Conservation (phyloP, 306 rosid genomes). For the Fragaria ananassa region DNA sequence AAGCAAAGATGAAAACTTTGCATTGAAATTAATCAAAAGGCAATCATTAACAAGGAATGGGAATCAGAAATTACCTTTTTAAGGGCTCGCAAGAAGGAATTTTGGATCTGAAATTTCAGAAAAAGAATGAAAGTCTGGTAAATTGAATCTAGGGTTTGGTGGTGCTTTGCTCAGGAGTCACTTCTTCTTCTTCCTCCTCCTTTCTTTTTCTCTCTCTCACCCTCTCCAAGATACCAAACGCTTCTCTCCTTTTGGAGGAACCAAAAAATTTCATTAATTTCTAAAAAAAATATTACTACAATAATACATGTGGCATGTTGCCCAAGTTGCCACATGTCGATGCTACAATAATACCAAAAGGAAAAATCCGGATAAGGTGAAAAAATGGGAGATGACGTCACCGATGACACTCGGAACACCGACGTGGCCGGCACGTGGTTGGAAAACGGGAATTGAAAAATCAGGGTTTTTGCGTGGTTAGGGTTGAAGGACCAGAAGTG, state of each 20-base stretch:
- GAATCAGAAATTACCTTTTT: slow-evolving; percentile 15
- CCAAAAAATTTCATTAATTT: slow-evolving; percentile 2
- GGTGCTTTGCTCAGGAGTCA: slow-evolving; percentile 26
- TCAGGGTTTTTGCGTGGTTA: neutral
- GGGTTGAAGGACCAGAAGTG: neutral
- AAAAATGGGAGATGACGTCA: neutral
- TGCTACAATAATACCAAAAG: neutral
- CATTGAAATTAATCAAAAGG: neutral
- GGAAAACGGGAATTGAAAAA: neutral
- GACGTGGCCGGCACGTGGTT: slow-evolving; percentile 2
- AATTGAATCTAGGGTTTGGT: slow-evolving; percentile 51
- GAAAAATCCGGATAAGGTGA: neutral
- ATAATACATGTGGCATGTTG: too few relatives aligned
- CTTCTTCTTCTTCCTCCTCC: slow-evolving; percentile 27
- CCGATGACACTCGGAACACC: neutral
- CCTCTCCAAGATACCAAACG: slow-evolving; percentile 18
- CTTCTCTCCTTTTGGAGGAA: slow-evolving; percentile 23
- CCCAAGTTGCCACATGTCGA: neutral
- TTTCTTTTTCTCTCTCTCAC: neutral
- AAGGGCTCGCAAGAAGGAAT: slow-evolving; percentile 13
- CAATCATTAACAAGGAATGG: neutral
- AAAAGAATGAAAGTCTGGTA: neutral
- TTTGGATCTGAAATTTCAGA: slow-evolving; percentile 30
- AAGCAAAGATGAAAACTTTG: neutral
- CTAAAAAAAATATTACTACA: neutral